Evolutionary conservation across 2,329 filamentous ascomycete genomes (phyloP).

Genomic region (Chaetomium olivaceum): DNA sequence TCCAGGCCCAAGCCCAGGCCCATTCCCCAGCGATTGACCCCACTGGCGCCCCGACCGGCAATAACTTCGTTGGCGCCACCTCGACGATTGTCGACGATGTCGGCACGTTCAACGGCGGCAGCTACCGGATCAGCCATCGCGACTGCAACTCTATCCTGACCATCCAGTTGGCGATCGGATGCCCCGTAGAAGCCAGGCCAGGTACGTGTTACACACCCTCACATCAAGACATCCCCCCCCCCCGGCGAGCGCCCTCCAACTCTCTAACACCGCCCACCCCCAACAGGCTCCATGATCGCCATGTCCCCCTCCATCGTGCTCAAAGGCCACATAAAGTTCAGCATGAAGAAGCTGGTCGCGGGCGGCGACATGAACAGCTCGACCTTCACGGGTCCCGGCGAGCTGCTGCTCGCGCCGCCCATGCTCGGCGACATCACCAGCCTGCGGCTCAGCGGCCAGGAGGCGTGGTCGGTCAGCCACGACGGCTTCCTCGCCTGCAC

Average conservation of each 20-base stretch:
- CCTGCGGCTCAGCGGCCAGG: slow-evolving; percentile 69
- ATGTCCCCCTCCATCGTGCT: slow-evolving; percentile 90
- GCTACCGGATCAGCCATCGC: slow-evolving; percentile 88
- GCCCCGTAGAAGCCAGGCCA: slow-evolving; percentile 77
- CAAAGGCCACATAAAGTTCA: slow-evolving; percentile 80
- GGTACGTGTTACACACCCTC: slow-evolving; percentile 45
- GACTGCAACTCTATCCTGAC: slow-evolving; percentile 90
- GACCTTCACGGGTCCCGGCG: slow-evolving; percentile 84
- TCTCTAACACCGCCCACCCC: background rate
- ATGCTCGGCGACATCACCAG: slow-evolving; percentile 83
- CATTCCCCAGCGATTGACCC: slow-evolving; percentile 32
- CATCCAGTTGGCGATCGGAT: slow-evolving; percentile 84
- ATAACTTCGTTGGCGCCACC: slow-evolving; percentile 64
- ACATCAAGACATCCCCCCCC: background rate
- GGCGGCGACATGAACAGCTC: slow-evolving; percentile 79
- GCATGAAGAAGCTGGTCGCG: slow-evolving; percentile 84
- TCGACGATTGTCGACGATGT: slow-evolving; percentile 72
- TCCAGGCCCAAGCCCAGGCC: slow-evolving; percentile 18
- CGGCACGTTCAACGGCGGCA: slow-evolving; percentile 96
- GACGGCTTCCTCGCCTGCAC: slow-evolving; percentile 86
- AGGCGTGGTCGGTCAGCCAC: slow-evolving; percentile 81
- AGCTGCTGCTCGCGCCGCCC: slow-evolving; percentile 79
- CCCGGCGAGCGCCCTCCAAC: background rate
- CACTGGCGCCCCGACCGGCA: slow-evolving; percentile 44
- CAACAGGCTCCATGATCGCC: slow-evolving; percentile 79